Evolutionary conservation across 2,329 filamentous ascomycete species (phyloP), one percentile per base, ranked within the genome.

Genomic region (Chrysosporium queenslandicum): DNA sequence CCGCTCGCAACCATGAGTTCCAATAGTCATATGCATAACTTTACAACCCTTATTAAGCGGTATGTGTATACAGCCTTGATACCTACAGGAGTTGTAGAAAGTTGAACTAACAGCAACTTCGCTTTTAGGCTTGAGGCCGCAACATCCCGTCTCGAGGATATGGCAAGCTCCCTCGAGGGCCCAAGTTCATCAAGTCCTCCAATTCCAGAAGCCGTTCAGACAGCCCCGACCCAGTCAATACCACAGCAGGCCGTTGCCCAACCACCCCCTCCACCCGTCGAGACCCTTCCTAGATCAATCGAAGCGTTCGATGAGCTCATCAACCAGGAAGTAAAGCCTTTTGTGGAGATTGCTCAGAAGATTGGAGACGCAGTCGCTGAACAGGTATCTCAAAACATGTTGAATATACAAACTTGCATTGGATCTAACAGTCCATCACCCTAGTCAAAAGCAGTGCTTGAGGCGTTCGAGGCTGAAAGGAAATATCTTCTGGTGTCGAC

Each of bases 31-130:
- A 96, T 97, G 88, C 84, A 97, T 73, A 97, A 95, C 68, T 75
- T 98, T 58, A 94, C 89, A 32, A 98, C 92, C 51, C 81, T 98
- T 64, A 96, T 98, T 75, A 98, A 98, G 80, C 83, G 92, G 92
- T 97, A 80, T 63, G 80, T 72, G 52, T 56, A 47, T n/a, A 25
- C 16, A 18, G n/a, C 8, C 42, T 32, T 32, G 16, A 7, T 25
- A 7, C 3, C 11, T 3, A 5, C 25, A 16, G 5, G 16, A 29
- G 23, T 16, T 23, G 8, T 11, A 39, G 41, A 25, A 12, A 23
- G 30, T 39, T 50, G 46, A n/a, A 25, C 32, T 34, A 56, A 59
- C 68, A 64, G 79, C 75, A 14, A 58, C 60, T 68, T 11, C 27
- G 21, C 25, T 21, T n/a, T 25, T 30, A 98, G 92, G 73, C 86